Base-by-base conservation (phyloP, 2,329 filamentous ascomycete genomes). In the Aspergillus eucalypticola region DNA sequence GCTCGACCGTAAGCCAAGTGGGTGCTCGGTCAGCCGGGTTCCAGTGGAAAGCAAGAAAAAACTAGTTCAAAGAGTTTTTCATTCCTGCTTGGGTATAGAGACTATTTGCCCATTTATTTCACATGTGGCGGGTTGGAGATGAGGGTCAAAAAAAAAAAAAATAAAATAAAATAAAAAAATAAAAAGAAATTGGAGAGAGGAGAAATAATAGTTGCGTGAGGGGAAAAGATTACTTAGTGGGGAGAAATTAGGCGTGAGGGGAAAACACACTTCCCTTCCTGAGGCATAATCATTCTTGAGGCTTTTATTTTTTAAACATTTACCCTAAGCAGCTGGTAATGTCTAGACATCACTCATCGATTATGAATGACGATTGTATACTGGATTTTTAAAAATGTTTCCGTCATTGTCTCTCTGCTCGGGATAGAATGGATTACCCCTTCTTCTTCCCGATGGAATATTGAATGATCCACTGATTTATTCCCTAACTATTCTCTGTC, bases 241-340 rank as follows among this genome's bases (percentile, higher is more conserved):
- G 64, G 64, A 64, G 64, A 60, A 61, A 52, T 51, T 58, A 58
- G 54, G 35, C 58, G 57, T 59, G 57, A 59, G 57, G 57, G 49
- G 57, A 55, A 41, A 23, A 17, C 19, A 27, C 51, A 38, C 17
- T 32, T 8, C 23, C 35, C 17, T 32, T 15, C 23, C 15, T 50
- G 23, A 29, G 10, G 27, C 27, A 29, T 11, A 10, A 11, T 29
- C 25, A 27, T 29, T 29, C 8, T 29, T 29, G 27, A 29, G 15
- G n/a, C 11, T 23, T 23, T 17, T 44, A 21, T 13, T 11, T 13
- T 11, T 5, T 44, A 29, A 21, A 21, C 10, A 23, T 44, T 21
- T 13, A 5, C 4, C 23, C 7, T 10, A 17, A 42, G 39, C 17
- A 21, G 4, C 23, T 21, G 3, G 3, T 21, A 17, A 44, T 13